Conservation (phyloP, 768 basidiomycete genomes). For the Suillus decipiens region DNA sequence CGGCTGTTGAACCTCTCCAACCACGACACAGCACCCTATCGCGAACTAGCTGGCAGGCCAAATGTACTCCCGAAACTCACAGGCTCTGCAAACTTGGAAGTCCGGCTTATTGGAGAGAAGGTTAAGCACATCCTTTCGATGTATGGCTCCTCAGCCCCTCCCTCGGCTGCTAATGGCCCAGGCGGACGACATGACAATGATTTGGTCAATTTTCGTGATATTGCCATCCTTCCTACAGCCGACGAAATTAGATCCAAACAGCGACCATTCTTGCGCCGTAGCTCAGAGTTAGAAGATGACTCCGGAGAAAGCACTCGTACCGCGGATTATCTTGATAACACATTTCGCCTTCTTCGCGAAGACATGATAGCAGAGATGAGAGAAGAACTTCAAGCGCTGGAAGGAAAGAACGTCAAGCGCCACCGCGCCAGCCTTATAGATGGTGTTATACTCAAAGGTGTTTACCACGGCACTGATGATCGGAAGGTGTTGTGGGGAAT, state of each 20-base stretch:
- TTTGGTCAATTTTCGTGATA: constrained; percentile 52
- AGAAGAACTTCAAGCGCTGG: constrained; percentile 47
- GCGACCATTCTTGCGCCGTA: constrained; percentile 46
- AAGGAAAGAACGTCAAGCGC: constrained; percentile 38
- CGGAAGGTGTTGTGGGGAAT: constrained; percentile 39
- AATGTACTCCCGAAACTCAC: constrained; percentile 23
- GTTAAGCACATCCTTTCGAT: constrained; percentile 37
- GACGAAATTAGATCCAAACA: constrained; percentile 49
- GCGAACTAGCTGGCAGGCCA: constrained; percentile 32
- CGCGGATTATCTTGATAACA: constrained; percentile 54
- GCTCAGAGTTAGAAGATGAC: constrained; percentile 41
- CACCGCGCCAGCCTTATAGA: constrained; percentile 38
- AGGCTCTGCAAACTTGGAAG: constrained; percentile 21
- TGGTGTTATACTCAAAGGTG: constrained; percentile 34
- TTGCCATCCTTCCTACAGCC: constrained; percentile 58
- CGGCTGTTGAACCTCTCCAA: constrained; percentile 41
- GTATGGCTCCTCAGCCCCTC: constrained; percentile 18
- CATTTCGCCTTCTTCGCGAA: constrained; percentile 59
- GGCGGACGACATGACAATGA: constrained; percentile 70
- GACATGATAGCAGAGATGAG: constrained; percentile 55
- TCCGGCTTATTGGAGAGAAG: constrained; percentile 34
- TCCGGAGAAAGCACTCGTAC: constrained; percentile 34
- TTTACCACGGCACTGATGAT: constrained; percentile 30
- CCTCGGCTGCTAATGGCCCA: constrained; percentile 35
- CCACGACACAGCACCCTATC: constrained; percentile 34